These are phyloP conservation scores for Hibiscus mutabilis DNA, from an alignment of 345 rosid genomes.

Conservation along the genomic window DNA sequence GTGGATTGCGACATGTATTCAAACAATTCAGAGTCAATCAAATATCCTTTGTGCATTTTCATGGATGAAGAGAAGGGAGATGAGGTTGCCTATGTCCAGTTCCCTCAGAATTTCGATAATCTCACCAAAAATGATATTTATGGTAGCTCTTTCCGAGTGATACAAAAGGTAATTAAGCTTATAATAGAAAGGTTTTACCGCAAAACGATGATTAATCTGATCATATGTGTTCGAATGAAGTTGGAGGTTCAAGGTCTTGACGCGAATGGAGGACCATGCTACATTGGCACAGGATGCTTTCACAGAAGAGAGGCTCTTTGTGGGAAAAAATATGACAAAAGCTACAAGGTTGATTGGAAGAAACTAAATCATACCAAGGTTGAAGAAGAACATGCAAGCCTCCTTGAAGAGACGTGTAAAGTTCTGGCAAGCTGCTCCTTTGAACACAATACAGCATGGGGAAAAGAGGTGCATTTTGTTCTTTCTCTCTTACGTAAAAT, in stretches of 20 bases:
- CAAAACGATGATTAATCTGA: neutral
- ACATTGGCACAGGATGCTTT: neutral
- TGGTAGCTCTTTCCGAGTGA: neutral
- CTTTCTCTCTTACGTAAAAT: neutral
- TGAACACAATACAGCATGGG: neutral
- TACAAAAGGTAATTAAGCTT: neutral
- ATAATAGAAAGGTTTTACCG: neutral
- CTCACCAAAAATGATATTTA: neutral
- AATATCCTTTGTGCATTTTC: neutral
- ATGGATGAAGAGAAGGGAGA: constrained; percentile 5
- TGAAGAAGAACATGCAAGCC: neutral
- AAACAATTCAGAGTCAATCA: neutral
- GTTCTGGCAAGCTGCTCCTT: neutral
- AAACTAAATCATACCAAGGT: neutral
- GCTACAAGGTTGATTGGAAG: neutral
- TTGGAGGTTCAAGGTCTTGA: neutral
- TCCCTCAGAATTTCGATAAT: neutral
- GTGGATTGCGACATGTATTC: constrained; percentile 8
- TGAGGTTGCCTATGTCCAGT: neutral
- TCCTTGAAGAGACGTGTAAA: neutral
- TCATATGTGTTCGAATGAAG: neutral
- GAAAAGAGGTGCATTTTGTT: neutral
- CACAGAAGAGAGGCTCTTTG: constrained; percentile 7
- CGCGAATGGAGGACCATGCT: neutral
- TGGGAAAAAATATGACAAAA: neutral